These are phyloP conservation scores for Nemania abortiva DNA, from an alignment of 2,329 filamentous ascomycete genomes.

Conservation along the genomic window DNA sequence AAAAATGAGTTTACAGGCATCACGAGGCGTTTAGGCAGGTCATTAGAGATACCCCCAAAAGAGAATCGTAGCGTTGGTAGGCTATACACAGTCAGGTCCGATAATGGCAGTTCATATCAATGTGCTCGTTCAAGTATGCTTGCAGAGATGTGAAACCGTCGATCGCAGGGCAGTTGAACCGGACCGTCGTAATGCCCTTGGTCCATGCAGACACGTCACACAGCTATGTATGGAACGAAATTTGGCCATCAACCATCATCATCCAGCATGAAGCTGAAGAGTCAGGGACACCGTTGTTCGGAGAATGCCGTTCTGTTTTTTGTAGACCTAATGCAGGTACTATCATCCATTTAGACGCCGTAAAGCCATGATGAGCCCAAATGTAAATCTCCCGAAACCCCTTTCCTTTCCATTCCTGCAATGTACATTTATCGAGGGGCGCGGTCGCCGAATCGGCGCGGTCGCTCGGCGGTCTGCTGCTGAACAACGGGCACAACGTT, in stretches of 20 bases:
- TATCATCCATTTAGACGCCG: conserved; percentile 69
- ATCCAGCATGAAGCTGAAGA: conserved; percentile 67
- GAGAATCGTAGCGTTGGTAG: background rate
- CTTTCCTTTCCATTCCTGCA: conserved; percentile 48
- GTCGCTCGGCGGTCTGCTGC: conserved; percentile 87
- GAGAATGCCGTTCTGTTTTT: conserved; percentile 66
- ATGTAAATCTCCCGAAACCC: conserved; percentile 60
- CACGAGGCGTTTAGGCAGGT: conserved; percentile 29
- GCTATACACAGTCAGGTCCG: background rate
- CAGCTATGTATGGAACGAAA: conserved; percentile 32
- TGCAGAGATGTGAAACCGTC: conserved; percentile 1
- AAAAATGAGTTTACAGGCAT: conserved; percentile 32
- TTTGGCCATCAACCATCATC: conserved; percentile 96
- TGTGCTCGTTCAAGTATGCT: background rate
- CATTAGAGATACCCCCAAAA: conserved; percentile 41
- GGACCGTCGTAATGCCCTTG: conserved; percentile 6
- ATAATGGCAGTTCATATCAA: background rate
- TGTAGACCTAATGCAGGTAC: conserved; percentile 70
- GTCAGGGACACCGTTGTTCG: conserved; percentile 90
- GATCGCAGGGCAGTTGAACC: background rate
- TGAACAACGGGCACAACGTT: conserved; percentile 93
- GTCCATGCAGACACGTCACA: conserved; percentile 38
- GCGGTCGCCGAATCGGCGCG: conserved; percentile 80
- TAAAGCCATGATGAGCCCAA: conserved; percentile 58
- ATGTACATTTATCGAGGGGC: conserved; percentile 52